Evolutionary conservation across 202 grass and related monocot species (phyloP).

Genomic region (Elaeis oleifera): DNA sequence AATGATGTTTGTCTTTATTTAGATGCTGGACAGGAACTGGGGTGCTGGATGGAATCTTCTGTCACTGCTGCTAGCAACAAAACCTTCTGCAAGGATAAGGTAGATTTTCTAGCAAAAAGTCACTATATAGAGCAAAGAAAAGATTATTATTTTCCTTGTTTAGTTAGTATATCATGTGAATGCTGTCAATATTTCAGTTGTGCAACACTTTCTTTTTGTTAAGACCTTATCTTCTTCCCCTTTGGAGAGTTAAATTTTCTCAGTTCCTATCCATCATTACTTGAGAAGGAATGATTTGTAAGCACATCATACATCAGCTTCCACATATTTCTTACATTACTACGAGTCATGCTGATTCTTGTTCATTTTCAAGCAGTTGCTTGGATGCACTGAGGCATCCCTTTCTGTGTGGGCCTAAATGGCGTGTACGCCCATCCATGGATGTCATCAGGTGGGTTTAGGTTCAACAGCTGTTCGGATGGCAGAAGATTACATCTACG

Average conservation of each 20-base stretch:
- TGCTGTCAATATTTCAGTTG: too few species aligned
- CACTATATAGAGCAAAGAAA: too few species aligned
- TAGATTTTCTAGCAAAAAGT: too few species aligned
- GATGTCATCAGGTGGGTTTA: slow-evolving; percentile 67
- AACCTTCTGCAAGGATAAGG: slow-evolving; percentile 55
- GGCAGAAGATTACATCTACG: slow-evolving; percentile 98
- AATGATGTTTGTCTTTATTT: slow-evolving; percentile 22
- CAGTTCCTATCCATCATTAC: too few species aligned
- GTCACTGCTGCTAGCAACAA: slow-evolving; percentile 70
- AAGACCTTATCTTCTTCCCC: too few species aligned
- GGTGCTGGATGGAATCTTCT: slow-evolving; percentile 95
- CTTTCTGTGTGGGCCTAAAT: slow-evolving; percentile 92
- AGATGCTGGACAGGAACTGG: slow-evolving; percentile 91
- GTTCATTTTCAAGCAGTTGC: slow-evolving; percentile 44
- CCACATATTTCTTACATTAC: background rate
- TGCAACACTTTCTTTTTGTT: too few species aligned
- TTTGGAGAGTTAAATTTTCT: too few species aligned
- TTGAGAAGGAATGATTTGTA: too few species aligned
- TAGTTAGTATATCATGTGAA: too few species aligned
- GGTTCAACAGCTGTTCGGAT: slow-evolving; percentile 84
- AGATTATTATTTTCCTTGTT: too few species aligned
- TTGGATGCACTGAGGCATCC: slow-evolving; percentile 81
- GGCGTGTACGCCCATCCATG: slow-evolving; percentile 69
- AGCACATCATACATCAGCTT: background rate
- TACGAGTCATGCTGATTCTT: slow-evolving; percentile 14